Evolutionary conservation across 306 rosid species (phyloP).

Genomic region (Casuarina equisetifolia): DNA sequence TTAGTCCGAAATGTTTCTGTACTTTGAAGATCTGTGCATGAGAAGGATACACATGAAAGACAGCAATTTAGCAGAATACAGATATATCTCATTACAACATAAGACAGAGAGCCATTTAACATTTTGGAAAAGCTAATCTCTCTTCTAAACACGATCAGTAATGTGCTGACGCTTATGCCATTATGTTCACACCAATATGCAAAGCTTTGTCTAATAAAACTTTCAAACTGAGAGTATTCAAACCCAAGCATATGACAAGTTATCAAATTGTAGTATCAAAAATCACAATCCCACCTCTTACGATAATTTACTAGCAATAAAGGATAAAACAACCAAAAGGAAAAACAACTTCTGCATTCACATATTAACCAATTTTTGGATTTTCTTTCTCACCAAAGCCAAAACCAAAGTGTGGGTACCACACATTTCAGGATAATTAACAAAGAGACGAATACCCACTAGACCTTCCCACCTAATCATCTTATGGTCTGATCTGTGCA

Average conservation of each 20-base stretch:
- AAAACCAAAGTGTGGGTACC: neutral
- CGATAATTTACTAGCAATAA: neutral
- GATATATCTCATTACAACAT: neutral
- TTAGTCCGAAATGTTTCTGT: slow-evolving; percentile 61
- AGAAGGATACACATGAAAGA: slow-evolving; percentile 3
- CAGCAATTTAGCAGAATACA: slow-evolving; percentile 8
- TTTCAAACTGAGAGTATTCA: neutral
- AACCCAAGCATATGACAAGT: neutral
- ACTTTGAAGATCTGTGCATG: slow-evolving; percentile 72
- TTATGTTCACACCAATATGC: neutral
- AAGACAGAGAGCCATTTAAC: neutral
- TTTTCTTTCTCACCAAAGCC: neutral
- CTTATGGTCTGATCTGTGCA: neutral
- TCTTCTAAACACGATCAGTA: neutral
- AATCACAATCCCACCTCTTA: neutral
- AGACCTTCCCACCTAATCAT: neutral
- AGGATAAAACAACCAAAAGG: neutral
- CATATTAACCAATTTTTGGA: neutral
- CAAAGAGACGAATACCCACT: neutral
- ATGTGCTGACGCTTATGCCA: neutral
- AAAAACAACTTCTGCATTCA: neutral
- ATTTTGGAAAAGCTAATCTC: neutral
- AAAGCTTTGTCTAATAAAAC: slow-evolving; percentile 1
- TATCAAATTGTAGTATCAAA: neutral
- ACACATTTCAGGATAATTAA: neutral